These are phyloP conservation scores for Bullera alba DNA, from an alignment of 768 basidiomycete species.

Conservation along the genomic window DNA sequence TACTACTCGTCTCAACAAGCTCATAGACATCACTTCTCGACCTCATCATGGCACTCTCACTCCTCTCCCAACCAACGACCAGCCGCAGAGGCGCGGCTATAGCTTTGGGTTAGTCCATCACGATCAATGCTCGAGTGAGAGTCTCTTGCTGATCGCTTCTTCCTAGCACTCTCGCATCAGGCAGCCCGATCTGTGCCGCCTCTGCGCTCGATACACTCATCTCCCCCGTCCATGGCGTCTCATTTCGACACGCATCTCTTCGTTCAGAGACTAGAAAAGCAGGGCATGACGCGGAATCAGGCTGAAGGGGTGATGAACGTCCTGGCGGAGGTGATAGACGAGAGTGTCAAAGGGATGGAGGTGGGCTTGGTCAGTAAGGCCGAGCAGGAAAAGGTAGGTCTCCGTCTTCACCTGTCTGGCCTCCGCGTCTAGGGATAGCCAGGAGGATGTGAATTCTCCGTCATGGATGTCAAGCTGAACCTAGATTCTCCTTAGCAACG, in stretches of 20 bases:
- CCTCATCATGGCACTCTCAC: conserved; percentile 3
- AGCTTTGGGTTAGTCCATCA: conserved; percentile 16
- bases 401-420: neutral
- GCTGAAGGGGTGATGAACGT: conserved; percentile 96
- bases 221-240: conserved; percentile 11
- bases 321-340: conserved; percentile 94
- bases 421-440: neutral
- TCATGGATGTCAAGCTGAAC: too few relatives aligned
- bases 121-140: neutral
- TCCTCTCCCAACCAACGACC: conserved; percentile 25
- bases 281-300: conserved; percentile 81
- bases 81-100: conserved; percentile 27
- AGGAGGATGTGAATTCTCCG: neutral
- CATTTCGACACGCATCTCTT: conserved; percentile 96
- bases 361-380: conserved; percentile 92
- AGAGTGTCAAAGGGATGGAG: conserved; percentile 92
- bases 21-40: too few relatives aligned
- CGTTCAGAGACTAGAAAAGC: conserved; percentile 78
- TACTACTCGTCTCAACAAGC: too few relatives aligned
- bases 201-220: neutral
- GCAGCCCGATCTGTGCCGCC: neutral
- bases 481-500: conserved; percentile 34
- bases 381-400: conserved; percentile 84
- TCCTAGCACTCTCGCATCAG: neutral
- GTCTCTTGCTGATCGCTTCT: neutral